These are phyloP conservation scores for Musa beccarii DNA, from an alignment of 176 grass and related monocot species.

Conservation along the genomic window DNA sequence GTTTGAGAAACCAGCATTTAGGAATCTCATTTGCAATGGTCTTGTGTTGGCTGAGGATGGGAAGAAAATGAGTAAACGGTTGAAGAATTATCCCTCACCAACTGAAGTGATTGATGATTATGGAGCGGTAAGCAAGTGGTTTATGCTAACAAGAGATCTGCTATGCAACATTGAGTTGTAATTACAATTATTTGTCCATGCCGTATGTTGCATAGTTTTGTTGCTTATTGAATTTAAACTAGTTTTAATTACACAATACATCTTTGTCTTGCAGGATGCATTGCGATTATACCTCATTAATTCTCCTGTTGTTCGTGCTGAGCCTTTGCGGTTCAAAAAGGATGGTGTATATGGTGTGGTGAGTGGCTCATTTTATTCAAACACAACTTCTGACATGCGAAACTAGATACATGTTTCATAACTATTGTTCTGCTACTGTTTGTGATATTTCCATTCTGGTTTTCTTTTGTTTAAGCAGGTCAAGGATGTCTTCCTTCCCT, in stretches of 20 bases:
- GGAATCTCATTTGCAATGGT: conserved; percentile 97
- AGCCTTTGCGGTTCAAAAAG: conserved; percentile 85
- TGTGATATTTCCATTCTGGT: background rate
- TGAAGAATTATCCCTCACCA: conserved; percentile 89
- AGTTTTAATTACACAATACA: conserved; percentile 5
- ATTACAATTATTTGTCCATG: background rate
- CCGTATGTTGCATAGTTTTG: background rate
- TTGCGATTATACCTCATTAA: conserved; percentile 91
- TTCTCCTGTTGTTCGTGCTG: conserved; percentile 91
- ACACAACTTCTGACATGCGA: background rate
- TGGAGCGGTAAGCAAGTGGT: conserved; percentile 66
- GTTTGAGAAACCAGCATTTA: conserved; percentile 98
- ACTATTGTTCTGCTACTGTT: background rate
- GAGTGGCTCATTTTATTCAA: conserved; percentile 31
- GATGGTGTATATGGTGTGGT: conserved; percentile 90
- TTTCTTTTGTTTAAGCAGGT: conserved; percentile 48
- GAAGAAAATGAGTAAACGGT: conserved; percentile 99
- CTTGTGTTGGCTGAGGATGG: conserved; percentile 97
- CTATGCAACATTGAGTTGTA: background rate
- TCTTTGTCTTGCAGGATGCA: conserved; percentile 67
- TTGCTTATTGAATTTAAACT: background rate
- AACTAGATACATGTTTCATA: background rate
- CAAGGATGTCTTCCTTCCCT: conserved; percentile 99
- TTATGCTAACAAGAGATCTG: conserved; percentile 1
- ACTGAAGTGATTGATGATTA: conserved; percentile 72